A percentile compares a stretch with the other conserved stretches of the same genome.
Conservation (phyloP, 2,329 filamentous ascomycete species). For the Diaporthe sp. region DNA sequence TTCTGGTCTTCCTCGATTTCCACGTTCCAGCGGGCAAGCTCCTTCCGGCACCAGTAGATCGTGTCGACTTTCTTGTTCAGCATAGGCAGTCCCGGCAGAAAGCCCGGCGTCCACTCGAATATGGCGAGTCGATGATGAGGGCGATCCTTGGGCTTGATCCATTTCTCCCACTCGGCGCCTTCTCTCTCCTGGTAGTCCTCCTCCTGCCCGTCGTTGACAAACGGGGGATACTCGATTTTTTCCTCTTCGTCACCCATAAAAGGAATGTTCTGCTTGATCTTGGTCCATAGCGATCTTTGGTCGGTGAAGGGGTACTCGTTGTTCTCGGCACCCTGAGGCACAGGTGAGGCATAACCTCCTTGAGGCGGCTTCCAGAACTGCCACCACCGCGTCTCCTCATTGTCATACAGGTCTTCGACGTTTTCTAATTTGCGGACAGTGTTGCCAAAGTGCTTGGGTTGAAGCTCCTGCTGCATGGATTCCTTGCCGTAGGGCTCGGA, state of each 20-base stretch:
- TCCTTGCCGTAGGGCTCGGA: conserved; percentile 54
- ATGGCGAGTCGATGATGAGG: conserved; percentile 84
- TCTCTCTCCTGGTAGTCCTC: conserved; percentile 69
- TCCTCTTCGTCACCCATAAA: conserved; percentile 63
- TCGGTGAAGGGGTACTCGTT: conserved; percentile 58
- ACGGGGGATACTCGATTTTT: conserved; percentile 70
- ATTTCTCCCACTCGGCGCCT: conserved; percentile 84
- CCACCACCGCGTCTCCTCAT: conserved; percentile 66
- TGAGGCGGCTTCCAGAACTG: conserved; percentile 76
- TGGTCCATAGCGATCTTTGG: conserved; percentile 62
- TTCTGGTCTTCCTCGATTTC: conserved; percentile 94
- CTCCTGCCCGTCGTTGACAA: conserved; percentile 72
- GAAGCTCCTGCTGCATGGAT: conserved; percentile 53
- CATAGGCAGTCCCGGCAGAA: conserved; percentile 84
- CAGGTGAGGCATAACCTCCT: conserved; percentile 72
- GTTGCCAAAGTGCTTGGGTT: conserved; percentile 58
- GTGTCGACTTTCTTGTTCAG: conserved; percentile 93
- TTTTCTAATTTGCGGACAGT: conserved; percentile 66
- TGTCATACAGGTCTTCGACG: conserved; percentile 63
- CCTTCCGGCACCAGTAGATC: conserved; percentile 90
- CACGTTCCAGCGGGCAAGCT: conserved; percentile 88
- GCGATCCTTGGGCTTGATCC: conserved; percentile 84
- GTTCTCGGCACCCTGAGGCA: conserved; percentile 69
- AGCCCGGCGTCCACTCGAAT: conserved; percentile 68
- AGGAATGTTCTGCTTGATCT: conserved; percentile 63